phyloP scores from a whole-genome alignment of 2,329 filamentous ascomycete genomes.

The Fusarium domesticum region DNA sequence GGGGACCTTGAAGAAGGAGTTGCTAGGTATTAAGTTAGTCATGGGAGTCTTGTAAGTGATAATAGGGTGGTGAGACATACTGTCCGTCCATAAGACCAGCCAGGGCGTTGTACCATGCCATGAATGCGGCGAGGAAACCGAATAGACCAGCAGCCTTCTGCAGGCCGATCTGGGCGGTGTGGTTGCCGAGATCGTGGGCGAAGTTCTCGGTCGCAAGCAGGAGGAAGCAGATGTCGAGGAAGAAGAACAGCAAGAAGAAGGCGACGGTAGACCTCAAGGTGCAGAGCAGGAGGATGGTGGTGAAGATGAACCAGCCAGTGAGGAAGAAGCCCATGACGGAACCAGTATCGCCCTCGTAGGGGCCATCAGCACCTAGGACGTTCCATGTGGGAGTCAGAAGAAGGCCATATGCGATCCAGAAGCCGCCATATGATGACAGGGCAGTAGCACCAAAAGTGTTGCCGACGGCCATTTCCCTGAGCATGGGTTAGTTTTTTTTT shows the following conservation, averaged over 20 bases:
- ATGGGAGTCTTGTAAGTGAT: not conserved
- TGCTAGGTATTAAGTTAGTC: constrained; percentile 53
- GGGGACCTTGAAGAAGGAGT: constrained; percentile 85
- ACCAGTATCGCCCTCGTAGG: constrained; percentile 44
- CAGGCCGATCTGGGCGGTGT: constrained; percentile 45
- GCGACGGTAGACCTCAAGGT: constrained; percentile 74
- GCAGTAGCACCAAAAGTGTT: constrained; percentile 85
- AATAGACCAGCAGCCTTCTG: constrained; percentile 74
- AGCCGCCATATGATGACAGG: constrained; percentile 77
- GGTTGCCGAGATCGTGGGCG: constrained; percentile 50
- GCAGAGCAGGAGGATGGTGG: constrained; percentile 67
- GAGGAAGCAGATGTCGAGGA: constrained; percentile 72
- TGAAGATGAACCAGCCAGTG: constrained; percentile 83
- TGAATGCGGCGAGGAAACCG: constrained; percentile 75
- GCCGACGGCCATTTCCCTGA: constrained; percentile 80
- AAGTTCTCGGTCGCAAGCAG: constrained; percentile 65
- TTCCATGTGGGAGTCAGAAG: constrained; percentile 67
- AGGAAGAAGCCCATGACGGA: constrained; percentile 73
- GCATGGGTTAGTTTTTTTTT: constrained; percentile 10
- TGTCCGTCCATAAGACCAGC: constrained; percentile 74
- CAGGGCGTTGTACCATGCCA: constrained; percentile 85
- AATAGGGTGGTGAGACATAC: constrained; percentile 41
- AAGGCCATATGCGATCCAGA: constrained; percentile 76
- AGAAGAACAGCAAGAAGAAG: constrained; percentile 76
- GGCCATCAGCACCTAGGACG: constrained; percentile 46